A percentile compares a stretch with the other conserved stretches of the same genome.
Conservation (phyloP, 148 eudicot species). For the Talinum fruticosum region DNA sequence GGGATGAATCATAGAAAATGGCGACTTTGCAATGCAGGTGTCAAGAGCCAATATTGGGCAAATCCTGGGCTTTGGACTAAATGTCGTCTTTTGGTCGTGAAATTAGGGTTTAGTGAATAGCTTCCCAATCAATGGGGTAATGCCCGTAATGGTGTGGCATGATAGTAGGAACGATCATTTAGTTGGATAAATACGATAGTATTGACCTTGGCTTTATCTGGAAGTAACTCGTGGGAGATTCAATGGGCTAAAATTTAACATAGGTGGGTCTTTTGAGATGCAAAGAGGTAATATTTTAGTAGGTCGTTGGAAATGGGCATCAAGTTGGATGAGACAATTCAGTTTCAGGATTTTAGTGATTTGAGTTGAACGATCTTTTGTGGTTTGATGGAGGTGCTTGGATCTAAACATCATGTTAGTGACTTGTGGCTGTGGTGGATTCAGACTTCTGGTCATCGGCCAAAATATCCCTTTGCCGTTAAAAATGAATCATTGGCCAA, state of each 20-base stretch:
- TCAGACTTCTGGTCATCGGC: not conserved
- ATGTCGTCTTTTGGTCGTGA: not conserved
- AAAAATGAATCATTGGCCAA: not conserved
- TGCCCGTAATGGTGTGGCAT: not conserved
- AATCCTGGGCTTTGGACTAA: not conserved
- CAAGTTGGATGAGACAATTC: slow-evolving; percentile 10
- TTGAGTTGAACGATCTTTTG: not conserved
- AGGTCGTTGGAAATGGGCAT: not conserved
- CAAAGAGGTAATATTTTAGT: not conserved
- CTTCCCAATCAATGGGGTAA: not conserved
- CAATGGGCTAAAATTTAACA: not conserved
- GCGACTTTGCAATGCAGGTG: not conserved
- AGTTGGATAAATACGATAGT: not conserved
- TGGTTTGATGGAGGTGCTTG: not conserved
- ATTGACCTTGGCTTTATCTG: too few species aligned
- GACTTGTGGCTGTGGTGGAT: slow-evolving; percentile 5
- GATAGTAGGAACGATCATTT: not conserved
- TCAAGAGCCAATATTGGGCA: not conserved
- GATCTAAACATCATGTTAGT: too few species aligned
- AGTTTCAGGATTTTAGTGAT: not conserved
- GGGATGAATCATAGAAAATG: not conserved
- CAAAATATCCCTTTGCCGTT: not conserved
- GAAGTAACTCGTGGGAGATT: too few species aligned
- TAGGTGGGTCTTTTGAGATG: not conserved
- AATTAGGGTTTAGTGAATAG: not conserved